phyloP scores from a whole-genome alignment of 1,139 yeast species.

The Yamadazyma conglobata region DNA sequence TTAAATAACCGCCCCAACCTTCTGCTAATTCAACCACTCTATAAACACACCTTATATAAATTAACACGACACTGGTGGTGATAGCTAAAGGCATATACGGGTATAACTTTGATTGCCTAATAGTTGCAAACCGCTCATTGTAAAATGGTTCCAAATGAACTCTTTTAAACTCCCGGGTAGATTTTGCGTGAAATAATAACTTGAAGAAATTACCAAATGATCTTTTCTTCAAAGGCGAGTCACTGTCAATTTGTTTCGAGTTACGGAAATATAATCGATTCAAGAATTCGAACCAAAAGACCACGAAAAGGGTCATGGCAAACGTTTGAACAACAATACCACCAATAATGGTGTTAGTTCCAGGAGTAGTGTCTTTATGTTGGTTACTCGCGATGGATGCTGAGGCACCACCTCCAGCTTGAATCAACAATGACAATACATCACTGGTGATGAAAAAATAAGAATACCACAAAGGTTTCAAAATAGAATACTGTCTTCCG shows the following conservation, averaged over 20 bases:
- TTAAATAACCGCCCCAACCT: conserved; percentile 74
- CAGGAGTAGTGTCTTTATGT: conserved; percentile 39
- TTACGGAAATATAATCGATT: conserved; percentile 41
- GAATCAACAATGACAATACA: conserved; percentile 64
- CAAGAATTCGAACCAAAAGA: conserved; percentile 54
- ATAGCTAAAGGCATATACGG: conserved; percentile 43
- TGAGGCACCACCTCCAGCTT: conserved; percentile 77
- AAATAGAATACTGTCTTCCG: conserved; percentile 57
- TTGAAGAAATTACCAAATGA: conserved; percentile 26
- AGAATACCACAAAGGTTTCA: conserved; percentile 76
- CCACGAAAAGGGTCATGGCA: conserved; percentile 63
- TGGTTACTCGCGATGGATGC: conserved; percentile 53
- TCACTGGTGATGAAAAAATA: conserved; percentile 67
- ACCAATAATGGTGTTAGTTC: conserved; percentile 75
- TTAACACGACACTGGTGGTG: conserved; percentile 50
- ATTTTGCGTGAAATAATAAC: conserved; percentile 26
- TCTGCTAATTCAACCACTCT: conserved; percentile 75
- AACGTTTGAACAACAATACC: conserved; percentile 79
- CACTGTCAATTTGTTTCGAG: conserved; percentile 13
- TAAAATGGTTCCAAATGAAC: conserved; percentile 29
- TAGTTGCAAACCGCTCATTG: conserved; percentile 35
- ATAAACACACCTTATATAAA: conserved; percentile 74
- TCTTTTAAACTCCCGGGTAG: conserved; percentile 21
- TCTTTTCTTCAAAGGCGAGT: conserved; percentile 23
- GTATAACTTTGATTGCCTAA: conserved; percentile 42